Percentiles rank a stretch among this genome's conserved stretches.
phyloP scores from a whole-genome alignment of 768 basidiomycete genomes.

The Udeniomyces megalosporus region DNA sequence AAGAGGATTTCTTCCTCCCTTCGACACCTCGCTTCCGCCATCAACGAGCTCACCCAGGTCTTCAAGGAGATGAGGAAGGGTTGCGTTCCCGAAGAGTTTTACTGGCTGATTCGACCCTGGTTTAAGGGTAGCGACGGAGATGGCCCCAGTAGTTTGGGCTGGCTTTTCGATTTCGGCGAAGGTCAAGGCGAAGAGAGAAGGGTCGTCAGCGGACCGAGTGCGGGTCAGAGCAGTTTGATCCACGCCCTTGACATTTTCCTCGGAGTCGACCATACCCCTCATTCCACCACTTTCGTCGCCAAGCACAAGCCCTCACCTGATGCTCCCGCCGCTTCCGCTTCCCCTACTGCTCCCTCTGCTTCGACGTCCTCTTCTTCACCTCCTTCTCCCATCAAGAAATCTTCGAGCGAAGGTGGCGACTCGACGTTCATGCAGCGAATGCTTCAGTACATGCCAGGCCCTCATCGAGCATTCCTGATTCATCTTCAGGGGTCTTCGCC shows the following conservation, averaged over 20 bases:
- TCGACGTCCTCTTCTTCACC: not conserved
- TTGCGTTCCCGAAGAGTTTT: conserved; percentile 64
- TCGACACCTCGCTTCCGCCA: conserved; percentile 43
- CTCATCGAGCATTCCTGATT: conserved; percentile 56
- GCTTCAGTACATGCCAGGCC: conserved; percentile 83
- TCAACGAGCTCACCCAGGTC: conserved; percentile 46
- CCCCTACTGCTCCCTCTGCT: not conserved
- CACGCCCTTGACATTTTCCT: conserved; percentile 59
- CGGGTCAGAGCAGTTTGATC: conserved; percentile 86
- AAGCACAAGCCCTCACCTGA: not conserved
- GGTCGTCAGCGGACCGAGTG: conserved; percentile 63
- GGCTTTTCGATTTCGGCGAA: conserved; percentile 50
- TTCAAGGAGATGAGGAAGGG: conserved; percentile 50
- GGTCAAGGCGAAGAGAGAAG: conserved; percentile 33
- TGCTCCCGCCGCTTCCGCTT: not conserved
- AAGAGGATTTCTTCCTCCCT: conserved; percentile 54
- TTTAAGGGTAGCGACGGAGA: conserved; percentile 62
- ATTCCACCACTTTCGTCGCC: not conserved
- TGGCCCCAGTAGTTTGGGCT: conserved; percentile 26
- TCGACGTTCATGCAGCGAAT: conserved; percentile 67
- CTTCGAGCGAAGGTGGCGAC: conserved; percentile 11
- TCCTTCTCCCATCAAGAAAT: not conserved
- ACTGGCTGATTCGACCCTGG: conserved; percentile 83
- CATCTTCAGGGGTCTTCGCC: conserved; percentile 51
- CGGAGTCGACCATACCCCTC: conserved; percentile 47